Evolutionary conservation across 1,284 basidiomycete genomes (phyloP).

Genomic region (Cronartium quercuum): DNA sequence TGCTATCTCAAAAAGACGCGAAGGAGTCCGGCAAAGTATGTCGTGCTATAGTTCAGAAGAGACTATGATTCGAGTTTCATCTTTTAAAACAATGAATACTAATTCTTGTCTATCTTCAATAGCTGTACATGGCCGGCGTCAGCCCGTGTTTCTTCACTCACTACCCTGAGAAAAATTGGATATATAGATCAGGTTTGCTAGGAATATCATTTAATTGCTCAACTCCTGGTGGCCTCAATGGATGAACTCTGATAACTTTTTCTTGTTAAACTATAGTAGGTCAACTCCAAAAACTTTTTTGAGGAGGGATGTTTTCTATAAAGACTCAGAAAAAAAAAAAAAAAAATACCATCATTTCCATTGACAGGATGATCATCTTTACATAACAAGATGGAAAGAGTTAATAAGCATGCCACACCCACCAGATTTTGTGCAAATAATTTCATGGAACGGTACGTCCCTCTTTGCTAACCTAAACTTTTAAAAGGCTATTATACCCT

Average conservation of each 20-base stretch:
- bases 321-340: no score
- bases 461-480: no score
- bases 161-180: slow-evolving; percentile 30
- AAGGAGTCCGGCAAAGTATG: slow-evolving; percentile 11
- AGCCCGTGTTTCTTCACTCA: slow-evolving; percentile 37
- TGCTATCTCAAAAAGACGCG: slow-evolving; percentile 16
- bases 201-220: neutral
- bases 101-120: neutral
- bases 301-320: no score
- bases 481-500: no score
- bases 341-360: no score
- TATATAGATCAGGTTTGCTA: slow-evolving; percentile 22
- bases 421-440: slow-evolving; percentile 34
- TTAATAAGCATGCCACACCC: slow-evolving; percentile 13
- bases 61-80: neutral
- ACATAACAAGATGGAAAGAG: slow-evolving; percentile 30
- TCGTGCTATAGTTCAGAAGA: neutral
- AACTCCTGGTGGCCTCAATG: no score
- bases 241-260: no score
- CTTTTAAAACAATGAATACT: neutral
- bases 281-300: no score
- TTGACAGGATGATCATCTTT: slow-evolving; percentile 31
- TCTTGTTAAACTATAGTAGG: no score
- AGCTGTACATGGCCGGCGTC: slow-evolving; percentile 36
- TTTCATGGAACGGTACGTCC: slow-evolving; percentile 38